phyloP scores from a whole-genome alignment of 495 filamentous ascomycete species.

The Penicillium maclennaniae region DNA sequence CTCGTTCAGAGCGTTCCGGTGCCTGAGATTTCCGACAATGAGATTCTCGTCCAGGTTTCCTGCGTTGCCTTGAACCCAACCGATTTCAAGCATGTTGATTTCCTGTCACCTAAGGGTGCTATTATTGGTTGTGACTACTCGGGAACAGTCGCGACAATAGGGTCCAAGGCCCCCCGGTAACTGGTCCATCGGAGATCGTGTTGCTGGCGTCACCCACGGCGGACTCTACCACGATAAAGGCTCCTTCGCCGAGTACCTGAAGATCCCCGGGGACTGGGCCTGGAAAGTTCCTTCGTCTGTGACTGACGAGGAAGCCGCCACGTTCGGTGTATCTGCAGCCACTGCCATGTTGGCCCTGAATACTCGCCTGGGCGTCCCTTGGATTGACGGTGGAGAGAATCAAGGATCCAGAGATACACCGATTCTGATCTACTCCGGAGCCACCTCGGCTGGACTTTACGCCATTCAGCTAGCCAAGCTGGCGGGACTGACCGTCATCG shows the following conservation, averaged over 20 bases:
- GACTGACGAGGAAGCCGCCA: slow-evolving; percentile 45
- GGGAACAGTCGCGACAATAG: slow-evolving; percentile 45
- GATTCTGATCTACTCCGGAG: slow-evolving; percentile 8
- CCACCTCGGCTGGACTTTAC: slow-evolving; percentile 2
- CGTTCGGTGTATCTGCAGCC: slow-evolving; percentile 46
- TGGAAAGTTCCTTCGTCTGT: slow-evolving; percentile 48
- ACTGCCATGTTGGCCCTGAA: slow-evolving; percentile 23
- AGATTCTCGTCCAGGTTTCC: slow-evolving; percentile 43
- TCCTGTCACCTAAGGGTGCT: slow-evolving; percentile 16
- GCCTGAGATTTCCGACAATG: slow-evolving; percentile 19
- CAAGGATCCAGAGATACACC: not conserved
- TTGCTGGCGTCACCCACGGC: slow-evolving; percentile 20
- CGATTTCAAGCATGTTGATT: slow-evolving; percentile 52
- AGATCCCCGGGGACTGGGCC: slow-evolving; percentile 43
- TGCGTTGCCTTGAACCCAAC: slow-evolving; percentile 49
- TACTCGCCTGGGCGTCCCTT: not conserved
- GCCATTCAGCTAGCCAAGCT: slow-evolving; percentile 7
- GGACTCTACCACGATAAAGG: slow-evolving; percentile 18
- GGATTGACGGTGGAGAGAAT: not conserved
- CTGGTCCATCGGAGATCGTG: slow-evolving; percentile 35
- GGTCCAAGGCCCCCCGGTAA: not conserved
- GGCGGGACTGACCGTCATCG: slow-evolving; percentile 3
- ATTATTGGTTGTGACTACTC: slow-evolving; percentile 54
- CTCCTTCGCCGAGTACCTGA: slow-evolving; percentile 47
- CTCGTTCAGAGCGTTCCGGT: slow-evolving; percentile 3